These are phyloP conservation scores for Nakazawaea ernobii DNA, from an alignment of 805 yeast species.

Conservation along the genomic window DNA sequence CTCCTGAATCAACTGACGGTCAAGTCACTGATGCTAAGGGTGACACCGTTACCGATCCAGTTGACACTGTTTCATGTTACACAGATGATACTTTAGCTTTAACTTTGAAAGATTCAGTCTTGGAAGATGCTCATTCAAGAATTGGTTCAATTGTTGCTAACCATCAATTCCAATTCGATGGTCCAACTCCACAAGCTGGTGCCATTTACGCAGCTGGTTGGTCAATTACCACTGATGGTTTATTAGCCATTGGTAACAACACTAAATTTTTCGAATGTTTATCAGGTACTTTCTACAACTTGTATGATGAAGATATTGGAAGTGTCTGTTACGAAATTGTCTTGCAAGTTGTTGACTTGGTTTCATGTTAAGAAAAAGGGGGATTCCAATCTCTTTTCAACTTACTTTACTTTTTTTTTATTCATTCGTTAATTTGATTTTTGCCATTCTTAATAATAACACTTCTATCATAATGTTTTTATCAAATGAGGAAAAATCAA, in stretches of 20 bases:
- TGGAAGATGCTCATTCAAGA: conserved; percentile 59
- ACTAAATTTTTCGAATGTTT: conserved; percentile 68
- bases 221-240: conserved; percentile 49
- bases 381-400: too few relatives aligned
- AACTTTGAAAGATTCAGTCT: conserved; percentile 42
- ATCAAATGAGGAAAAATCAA: background rate
- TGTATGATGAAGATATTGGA: conserved; percentile 62
- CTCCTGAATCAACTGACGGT: conserved; percentile 29
- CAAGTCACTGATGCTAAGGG: conserved; percentile 15
- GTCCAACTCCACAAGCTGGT: conserved; percentile 81
- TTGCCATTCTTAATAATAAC: background rate
- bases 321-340: conserved; percentile 58
- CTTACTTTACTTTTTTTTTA: conserved; percentile 9
- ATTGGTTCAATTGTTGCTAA: conserved; percentile 76
- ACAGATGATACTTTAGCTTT: conserved; percentile 46
- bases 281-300: conserved; percentile 74
- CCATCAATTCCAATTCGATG: conserved; percentile 77
- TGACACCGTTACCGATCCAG: conserved; percentile 8
- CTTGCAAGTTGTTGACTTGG: conserved; percentile 53
- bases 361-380: conserved; percentile 38
- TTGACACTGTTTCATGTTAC: conserved; percentile 23
- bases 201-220: conserved; percentile 62
- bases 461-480: background rate
- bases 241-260: conserved; percentile 57
- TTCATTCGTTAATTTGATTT: background rate